A percentile compares a stretch with the other conserved stretches of the same genome.
These are phyloP conservation scores for Hyphopichia khmerensis DNA, from an alignment of 1,139 yeast genomes.

Conservation along the genomic window DNA sequence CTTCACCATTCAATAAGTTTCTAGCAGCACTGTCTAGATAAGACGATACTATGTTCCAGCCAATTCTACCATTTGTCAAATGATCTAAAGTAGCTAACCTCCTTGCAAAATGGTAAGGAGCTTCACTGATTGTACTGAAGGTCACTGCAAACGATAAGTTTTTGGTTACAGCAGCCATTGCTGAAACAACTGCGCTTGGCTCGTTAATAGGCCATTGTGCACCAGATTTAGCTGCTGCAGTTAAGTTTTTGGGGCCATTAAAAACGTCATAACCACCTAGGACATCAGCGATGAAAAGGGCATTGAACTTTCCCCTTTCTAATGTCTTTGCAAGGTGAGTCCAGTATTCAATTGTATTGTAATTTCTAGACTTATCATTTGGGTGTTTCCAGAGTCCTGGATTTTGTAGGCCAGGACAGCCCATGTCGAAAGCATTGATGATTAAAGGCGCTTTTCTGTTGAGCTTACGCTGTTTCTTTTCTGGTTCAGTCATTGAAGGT, in stretches of 20 bases:
- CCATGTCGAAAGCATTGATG: slow-evolving; percentile 42
- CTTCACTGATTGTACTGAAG: slow-evolving; percentile 43
- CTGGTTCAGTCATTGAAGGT: slow-evolving; percentile 2
- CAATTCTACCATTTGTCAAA: slow-evolving; percentile 46
- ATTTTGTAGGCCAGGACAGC: slow-evolving; percentile 37
- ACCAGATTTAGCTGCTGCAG: slow-evolving; percentile 38
- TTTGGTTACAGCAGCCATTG: slow-evolving; percentile 42
- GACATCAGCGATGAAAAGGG: slow-evolving; percentile 48
- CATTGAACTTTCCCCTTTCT: slow-evolving; percentile 46
- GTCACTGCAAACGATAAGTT: slow-evolving; percentile 42
- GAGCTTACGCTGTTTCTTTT: slow-evolving; percentile 1
- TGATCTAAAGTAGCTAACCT: slow-evolving; percentile 44
- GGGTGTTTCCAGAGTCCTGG: slow-evolving; percentile 48
- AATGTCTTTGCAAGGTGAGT: slow-evolving; percentile 41
- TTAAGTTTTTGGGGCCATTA: slow-evolving; percentile 35
- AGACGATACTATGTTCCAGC: slow-evolving; percentile 46
- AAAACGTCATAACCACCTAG: slow-evolving; percentile 45
- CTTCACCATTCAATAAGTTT: slow-evolving; percentile 33
- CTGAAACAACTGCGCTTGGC: slow-evolving; percentile 38
- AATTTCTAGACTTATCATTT: slow-evolving; percentile 32
- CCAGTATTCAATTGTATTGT: slow-evolving; percentile 45
- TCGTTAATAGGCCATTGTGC: slow-evolving; percentile 45
- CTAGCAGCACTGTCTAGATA: slow-evolving; percentile 41
- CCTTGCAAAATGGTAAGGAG: slow-evolving; percentile 45
- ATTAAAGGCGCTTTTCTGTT: slow-evolving; percentile 19